Evolutionary conservation across 2,329 filamentous ascomycete genomes (phyloP), one percentile per base, ranked within the genome.

Genomic region (Stachybotrys chlorohalonatus): DNA sequence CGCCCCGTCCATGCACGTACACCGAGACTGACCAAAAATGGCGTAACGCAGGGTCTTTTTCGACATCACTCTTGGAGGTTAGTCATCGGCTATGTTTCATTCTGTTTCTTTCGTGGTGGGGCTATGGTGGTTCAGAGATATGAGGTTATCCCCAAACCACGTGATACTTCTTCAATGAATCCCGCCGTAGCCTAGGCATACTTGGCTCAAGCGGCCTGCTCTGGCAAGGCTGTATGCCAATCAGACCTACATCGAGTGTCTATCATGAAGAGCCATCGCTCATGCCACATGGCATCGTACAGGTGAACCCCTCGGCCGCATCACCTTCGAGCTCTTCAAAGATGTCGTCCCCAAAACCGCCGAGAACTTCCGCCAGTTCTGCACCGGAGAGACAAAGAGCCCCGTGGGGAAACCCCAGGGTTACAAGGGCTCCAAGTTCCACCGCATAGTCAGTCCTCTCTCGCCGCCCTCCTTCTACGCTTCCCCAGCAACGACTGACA

Each of bases 291-390:
- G 24, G 24, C 24, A 24, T 31, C 16, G 11, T 32, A 13, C 61
- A 94, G 91, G 91, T 57, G 89, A 95, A 66, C 86, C 89, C 3
- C 81, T 96, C 15, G 92, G 92, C 59, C 86, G 91, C 55, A 84
- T 96, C 66, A 92, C 89, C 61, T 91, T 96, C 70, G 90, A 96
- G 73, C 83, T 99, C 58, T 96, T 94, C 77, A 84, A 86, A 57
- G 82, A 95, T 72, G 78, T 87, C 24, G 88, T 90, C 0, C 91
- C 92, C 59, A 86, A 86, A 64, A 97, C 94, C 8, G 90, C 91
- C 32, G 94, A 97, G 72, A 97, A 97, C 76, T 97, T 99, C 70
- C 89, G 92, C 50, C 90, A 95, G 68, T 96, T 96, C 75, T 96
- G 92, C 75, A 97, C 93, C 0, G 94, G 94, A 63, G 93, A 97